Evolutionary conservation across 2,329 filamentous ascomycete genomes (phyloP).

Genomic region (Colletotrichum tropicicola): DNA sequence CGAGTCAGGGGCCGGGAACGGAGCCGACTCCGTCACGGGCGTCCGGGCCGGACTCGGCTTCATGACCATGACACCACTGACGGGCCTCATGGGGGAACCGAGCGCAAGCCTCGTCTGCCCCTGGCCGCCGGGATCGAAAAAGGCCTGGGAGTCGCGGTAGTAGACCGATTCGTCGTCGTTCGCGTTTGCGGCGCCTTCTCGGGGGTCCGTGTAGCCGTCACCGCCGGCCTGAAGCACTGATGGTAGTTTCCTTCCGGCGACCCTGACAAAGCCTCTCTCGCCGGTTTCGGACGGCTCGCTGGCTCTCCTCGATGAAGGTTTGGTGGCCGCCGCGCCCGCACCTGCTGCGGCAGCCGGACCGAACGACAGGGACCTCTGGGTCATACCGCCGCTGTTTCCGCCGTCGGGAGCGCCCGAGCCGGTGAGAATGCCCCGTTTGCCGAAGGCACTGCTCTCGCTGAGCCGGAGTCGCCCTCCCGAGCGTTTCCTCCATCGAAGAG

Average conservation of each 20-base stretch:
- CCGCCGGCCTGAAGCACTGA: constrained; percentile 70
- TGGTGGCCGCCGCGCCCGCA: constrained; percentile 24
- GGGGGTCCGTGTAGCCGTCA: constrained; percentile 67
- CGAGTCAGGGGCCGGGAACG: constrained; percentile 49
- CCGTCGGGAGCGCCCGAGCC: constrained; percentile 33
- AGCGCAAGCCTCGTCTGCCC: constrained; percentile 54
- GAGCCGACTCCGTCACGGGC: constrained; percentile 64
- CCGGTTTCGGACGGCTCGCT: constrained; percentile 45
- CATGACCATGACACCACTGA: constrained; percentile 68
- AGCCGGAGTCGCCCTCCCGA: constrained; percentile 53
- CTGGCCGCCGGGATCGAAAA: constrained; percentile 43
- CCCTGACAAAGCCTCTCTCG: constrained; percentile 70
- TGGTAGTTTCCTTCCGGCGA: constrained; percentile 71
- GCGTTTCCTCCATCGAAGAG: constrained; percentile 65
- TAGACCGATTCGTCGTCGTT: constrained; percentile 56
- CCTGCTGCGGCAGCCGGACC: constrained; percentile 11
- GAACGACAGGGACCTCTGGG: constrained; percentile 54
- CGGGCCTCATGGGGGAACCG: constrained; percentile 66
- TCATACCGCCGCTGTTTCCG: constrained; percentile 47
- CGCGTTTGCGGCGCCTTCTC: constrained; percentile 40
- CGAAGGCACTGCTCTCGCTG: constrained; percentile 46
- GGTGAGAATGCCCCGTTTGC: constrained; percentile 41
- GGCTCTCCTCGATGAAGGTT: constrained; percentile 44
- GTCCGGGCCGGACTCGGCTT: constrained; percentile 73
- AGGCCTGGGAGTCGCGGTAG: constrained; percentile 62